Conservation (phyloP, 345 rosid species). For the Eucalyptus coolabah region DNA sequence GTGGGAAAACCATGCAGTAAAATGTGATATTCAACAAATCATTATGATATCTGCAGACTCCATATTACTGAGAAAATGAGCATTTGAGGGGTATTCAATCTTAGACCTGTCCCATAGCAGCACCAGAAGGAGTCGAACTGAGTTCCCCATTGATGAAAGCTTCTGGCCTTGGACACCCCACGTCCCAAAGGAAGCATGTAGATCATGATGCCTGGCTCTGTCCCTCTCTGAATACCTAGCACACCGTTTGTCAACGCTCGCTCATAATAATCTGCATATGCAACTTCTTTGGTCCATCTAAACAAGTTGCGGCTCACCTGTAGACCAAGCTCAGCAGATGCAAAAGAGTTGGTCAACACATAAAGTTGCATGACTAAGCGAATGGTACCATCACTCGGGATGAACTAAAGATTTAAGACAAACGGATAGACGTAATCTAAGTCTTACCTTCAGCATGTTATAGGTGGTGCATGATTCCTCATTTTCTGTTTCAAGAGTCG, state of each 20-base stretch:
- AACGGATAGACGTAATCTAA: background rate
- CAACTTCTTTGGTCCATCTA: slow-evolving; percentile 85
- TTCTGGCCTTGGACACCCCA: slow-evolving; percentile 70
- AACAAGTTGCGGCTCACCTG: slow-evolving; percentile 88
- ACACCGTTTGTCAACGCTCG: slow-evolving; percentile 89
- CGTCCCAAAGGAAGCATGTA: slow-evolving; percentile 87
- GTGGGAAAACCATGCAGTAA: background rate
- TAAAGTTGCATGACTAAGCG: background rate
- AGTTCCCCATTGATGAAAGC: slow-evolving; percentile 87
- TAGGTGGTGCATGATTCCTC: slow-evolving; percentile 95
- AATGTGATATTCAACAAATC: background rate
- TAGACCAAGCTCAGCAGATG: background rate
- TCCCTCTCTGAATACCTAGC: slow-evolving; percentile 83
- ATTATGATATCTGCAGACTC: background rate
- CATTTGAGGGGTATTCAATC: background rate
- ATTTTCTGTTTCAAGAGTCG: slow-evolving; percentile 43
- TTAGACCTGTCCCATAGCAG: slow-evolving; percentile 93
- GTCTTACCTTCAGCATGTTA: slow-evolving; percentile 81
- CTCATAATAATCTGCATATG: slow-evolving; percentile 92
- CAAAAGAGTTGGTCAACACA: background rate
- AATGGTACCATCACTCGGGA: background rate
- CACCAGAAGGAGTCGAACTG: slow-evolving; percentile 76
- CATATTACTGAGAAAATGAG: background rate
- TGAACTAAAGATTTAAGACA: background rate
- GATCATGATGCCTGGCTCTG: slow-evolving; percentile 88